Conservation (phyloP, 148 eudicot species). For the Persicaria maculosa region DNA sequence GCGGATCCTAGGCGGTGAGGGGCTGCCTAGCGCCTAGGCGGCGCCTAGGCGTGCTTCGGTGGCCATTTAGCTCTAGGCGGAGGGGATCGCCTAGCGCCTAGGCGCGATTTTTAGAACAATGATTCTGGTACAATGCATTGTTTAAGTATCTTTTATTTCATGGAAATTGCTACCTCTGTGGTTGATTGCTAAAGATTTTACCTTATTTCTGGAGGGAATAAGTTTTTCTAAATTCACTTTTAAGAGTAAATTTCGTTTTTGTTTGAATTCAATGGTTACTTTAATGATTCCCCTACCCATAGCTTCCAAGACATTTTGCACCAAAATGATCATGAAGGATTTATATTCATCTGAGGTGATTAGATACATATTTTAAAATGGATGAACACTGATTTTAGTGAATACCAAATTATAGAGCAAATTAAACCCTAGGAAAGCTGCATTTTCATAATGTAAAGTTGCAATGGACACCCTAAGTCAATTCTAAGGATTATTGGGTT, state of each 20-base stretch:
- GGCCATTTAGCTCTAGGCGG: neutral
- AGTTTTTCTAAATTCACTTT: neutral
- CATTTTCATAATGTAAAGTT: no score
- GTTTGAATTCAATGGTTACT: no score
- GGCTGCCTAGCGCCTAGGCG: no score
- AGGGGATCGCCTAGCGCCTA: no score
- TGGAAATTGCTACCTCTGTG: neutral
- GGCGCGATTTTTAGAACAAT: no score
- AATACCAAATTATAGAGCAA: neutral
- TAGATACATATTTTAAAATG: neutral
- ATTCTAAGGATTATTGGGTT: neutral
- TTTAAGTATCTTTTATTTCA: neutral
- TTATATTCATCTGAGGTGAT: neutral
- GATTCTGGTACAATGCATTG: conserved; percentile 12
- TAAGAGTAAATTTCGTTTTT: neutral
- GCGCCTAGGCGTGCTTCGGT: no score
- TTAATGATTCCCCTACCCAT: no score
- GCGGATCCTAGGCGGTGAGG: no score
- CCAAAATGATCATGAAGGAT: neutral
- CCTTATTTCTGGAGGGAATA: neutral
- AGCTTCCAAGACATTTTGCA: conserved; percentile 1
- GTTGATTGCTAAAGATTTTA: neutral
- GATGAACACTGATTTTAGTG: neutral
- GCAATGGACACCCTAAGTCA: neutral
- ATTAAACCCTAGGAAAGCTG: no score